These are phyloP conservation scores for Cercospora sojina DNA, from an alignment of 2,329 filamentous ascomycete genomes.

Conservation along the genomic window DNA sequence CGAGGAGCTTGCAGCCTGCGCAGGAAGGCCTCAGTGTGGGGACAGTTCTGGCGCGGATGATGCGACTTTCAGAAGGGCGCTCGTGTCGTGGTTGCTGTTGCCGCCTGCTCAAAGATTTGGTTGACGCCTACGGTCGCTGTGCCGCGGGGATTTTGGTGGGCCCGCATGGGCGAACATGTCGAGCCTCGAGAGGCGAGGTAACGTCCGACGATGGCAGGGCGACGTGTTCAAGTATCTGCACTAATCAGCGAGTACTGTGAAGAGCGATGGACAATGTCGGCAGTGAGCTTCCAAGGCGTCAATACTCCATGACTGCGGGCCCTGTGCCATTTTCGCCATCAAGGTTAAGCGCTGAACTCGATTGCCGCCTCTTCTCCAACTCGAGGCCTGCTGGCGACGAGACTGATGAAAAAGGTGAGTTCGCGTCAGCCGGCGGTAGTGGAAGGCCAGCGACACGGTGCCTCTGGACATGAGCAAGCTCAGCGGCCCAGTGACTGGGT, in stretches of 20 bases:
- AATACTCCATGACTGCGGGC: background rate
- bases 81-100: background rate
- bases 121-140: background rate
- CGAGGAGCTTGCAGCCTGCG: background rate
- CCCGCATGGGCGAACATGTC: background rate
- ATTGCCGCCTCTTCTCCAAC: constrained; percentile 7
- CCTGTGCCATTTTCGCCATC: background rate
- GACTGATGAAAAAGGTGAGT: constrained; percentile 16
- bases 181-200: background rate
- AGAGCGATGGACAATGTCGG: background rate
- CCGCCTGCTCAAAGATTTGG: no score
- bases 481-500: constrained; percentile 7
- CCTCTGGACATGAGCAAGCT: constrained; percentile 15
- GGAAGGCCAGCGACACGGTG: constrained; percentile 17
- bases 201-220: background rate
- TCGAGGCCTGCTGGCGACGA: background rate
- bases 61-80: background rate
- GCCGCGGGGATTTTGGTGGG: background rate
- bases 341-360: background rate
- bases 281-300: background rate
- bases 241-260: background rate
- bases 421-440: constrained; percentile 18
- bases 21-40: background rate
- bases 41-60: background rate
- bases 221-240: background rate